A percentile compares a stretch with the other conserved stretches of the same genome.
Conservation (phyloP, 768 basidiomycete species). For the Termitomyces sp. region DNA sequence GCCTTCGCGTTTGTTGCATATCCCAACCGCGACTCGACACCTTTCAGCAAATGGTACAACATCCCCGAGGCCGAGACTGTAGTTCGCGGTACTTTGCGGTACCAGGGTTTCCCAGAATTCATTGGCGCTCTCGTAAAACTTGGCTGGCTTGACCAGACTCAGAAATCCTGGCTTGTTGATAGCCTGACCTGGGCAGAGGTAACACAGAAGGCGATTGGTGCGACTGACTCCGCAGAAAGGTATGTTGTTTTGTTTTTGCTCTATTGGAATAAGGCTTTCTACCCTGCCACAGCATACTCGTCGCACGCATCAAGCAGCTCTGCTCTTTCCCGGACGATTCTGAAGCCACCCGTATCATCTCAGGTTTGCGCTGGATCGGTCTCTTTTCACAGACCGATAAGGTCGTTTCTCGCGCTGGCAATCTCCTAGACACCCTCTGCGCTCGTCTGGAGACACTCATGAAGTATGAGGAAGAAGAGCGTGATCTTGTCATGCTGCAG, state of each 20-base stretch:
- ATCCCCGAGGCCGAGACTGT: conserved; percentile 94
- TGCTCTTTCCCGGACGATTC: conserved; percentile 67
- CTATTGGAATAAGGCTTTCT: background rate
- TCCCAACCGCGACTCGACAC: conserved; percentile 91
- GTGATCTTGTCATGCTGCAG: conserved; percentile 96
- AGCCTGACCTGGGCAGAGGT: conserved; percentile 82
- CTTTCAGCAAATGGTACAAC: conserved; percentile 87
- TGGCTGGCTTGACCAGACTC: conserved; percentile 76
- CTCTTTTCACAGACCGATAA: conserved; percentile 67
- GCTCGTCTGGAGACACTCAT: conserved; percentile 86
- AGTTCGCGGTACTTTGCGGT: conserved; percentile 89
- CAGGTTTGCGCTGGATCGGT: conserved; percentile 91
- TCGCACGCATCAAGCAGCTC: conserved; percentile 65
- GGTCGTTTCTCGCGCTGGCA: conserved; percentile 57
- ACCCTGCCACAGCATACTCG: conserved; percentile 48
- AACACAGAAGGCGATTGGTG: conserved; percentile 68
- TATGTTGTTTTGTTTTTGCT: conserved; percentile 23
- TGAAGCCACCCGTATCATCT: conserved; percentile 75
- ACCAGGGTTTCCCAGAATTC: conserved; percentile 96
- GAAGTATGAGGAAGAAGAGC: conserved; percentile 86
- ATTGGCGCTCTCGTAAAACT: conserved; percentile 82
- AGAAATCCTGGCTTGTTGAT: conserved; percentile 74
- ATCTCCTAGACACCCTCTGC: conserved; percentile 92
- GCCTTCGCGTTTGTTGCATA: conserved; percentile 96
- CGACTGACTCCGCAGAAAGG: conserved; percentile 66